These are phyloP conservation scores for Penicillium sp. DNA, from an alignment of 2,329 filamentous ascomycete genomes.

Conservation along the genomic window DNA sequence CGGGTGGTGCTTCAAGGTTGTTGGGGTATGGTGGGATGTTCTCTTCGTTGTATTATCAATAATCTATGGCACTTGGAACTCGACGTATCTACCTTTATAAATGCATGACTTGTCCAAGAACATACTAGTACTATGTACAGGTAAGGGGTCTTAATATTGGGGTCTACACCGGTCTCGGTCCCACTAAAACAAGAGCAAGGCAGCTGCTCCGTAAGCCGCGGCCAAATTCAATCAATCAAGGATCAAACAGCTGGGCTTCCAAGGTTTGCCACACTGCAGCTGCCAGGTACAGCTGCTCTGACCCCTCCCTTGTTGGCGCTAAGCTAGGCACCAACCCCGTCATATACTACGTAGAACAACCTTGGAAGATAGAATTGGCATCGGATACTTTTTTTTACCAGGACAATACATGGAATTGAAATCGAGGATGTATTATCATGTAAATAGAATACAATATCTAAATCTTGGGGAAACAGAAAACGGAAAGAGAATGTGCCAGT, in stretches of 20 bases:
- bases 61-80: constrained; percentile 19
- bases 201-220: background rate
- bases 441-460: background rate
- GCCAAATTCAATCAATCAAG: background rate
- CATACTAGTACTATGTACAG: background rate
- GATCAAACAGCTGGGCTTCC: background rate
- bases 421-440: background rate
- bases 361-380: no score
- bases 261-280: constrained; percentile 17
- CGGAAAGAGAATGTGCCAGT: constrained; percentile 3
- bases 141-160: no score
- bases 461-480: background rate
- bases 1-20: background rate
- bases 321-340: constrained; percentile 6
- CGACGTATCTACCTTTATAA: constrained; percentile 3
- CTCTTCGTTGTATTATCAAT: constrained; percentile 33
- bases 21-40: constrained; percentile 23
- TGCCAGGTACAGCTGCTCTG: constrained; percentile 26
- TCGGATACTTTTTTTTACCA: no score
- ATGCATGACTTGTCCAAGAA: background rate
- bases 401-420: background rate
- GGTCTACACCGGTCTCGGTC: background rate
- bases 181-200: background rate
- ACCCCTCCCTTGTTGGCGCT: constrained; percentile 12
- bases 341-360: background rate